Percentiles rank a stretch among this genome's conserved stretches.
Conservation (phyloP, 176 grass and related monocot genomes). For the Eleusine coracana region DNA sequence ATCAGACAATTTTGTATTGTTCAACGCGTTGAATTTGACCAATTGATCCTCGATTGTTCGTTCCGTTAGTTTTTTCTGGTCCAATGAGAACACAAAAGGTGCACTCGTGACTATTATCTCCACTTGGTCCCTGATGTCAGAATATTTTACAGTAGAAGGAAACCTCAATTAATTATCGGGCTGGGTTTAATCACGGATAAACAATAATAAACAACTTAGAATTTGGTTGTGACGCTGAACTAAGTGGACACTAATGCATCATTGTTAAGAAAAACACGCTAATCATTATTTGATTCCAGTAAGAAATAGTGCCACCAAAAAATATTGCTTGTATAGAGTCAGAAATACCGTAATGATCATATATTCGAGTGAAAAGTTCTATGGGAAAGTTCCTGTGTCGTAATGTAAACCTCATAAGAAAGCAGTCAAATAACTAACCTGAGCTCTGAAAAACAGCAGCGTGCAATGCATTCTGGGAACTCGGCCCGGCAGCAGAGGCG, state of each 20-base stretch:
- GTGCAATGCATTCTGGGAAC: constrained; percentile 51
- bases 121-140: not conserved
- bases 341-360: too few species aligned
- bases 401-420: not conserved
- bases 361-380: not conserved
- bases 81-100: not conserved
- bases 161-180: not conserved
- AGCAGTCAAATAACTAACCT: constrained; percentile 7
- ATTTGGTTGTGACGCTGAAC: not conserved
- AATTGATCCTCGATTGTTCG: not conserved
- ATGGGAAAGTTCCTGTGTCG: not conserved
- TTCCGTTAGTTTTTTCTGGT: not conserved
- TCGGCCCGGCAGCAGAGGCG: not conserved
- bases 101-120: not conserved
- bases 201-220: not conserved
- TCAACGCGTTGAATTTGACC: not conserved
- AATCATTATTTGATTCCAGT: too few species aligned
- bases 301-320: too few species aligned
- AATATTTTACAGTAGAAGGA: not conserved
- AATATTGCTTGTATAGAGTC: too few species aligned
- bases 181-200: not conserved
- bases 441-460: constrained; percentile 35
- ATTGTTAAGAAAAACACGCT: not conserved
- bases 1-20: not conserved
- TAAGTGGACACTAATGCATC: not conserved